Base-by-base conservation (phyloP, 441 rosid genomes). In the Euphorbia celastroides region DNA sequence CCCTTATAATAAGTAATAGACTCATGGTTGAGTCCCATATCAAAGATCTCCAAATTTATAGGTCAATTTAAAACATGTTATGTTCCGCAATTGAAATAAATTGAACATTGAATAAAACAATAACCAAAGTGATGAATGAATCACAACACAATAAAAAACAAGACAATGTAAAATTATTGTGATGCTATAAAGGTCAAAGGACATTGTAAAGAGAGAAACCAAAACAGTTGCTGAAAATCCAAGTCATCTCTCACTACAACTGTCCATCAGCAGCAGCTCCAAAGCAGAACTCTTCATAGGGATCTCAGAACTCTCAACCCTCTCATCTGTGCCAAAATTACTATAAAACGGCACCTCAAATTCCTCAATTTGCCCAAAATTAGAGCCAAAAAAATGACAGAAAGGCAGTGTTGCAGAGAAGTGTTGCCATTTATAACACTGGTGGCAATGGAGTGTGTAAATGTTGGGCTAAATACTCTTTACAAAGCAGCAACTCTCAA, bases 401-500 rank as follows among this genome's bases (percentile, higher is more conserved):
- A 52, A 0, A 22, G 41, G 16, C 22, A 38, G 12, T 70, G 54
- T 38, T 62, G 48, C 65, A 57, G 32, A 63, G 74, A 70, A 56
- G 66, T 46, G 17, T 41, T 70, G 23, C 78, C 78, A 23, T 70
- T 75, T 22, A 25, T 64, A 50, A 22, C 31, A 14, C 13, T 75
- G 61, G 72, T 70, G 14, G 41, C 69, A 2, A 66, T 70, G 69
- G 74, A 75, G 57, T 66, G 71, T 44, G n/a, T 75, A 4, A 75
- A 70, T 8, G 78, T 75, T 16, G 75, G 72, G 16, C 27, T 70
- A 2, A 75, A 75, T 30, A 67, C 74, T 14, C 72, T 71, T 3
- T 75, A 66, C 72, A 75, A 75, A 63, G 74, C 75, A 55, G 78
- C 78, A 1, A 75, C 74, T 23, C 3, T 67, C 25, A 17, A 63